Base-by-base conservation (phyloP, 1,284 basidiomycete species). In the Porodaedalea pini region DNA sequence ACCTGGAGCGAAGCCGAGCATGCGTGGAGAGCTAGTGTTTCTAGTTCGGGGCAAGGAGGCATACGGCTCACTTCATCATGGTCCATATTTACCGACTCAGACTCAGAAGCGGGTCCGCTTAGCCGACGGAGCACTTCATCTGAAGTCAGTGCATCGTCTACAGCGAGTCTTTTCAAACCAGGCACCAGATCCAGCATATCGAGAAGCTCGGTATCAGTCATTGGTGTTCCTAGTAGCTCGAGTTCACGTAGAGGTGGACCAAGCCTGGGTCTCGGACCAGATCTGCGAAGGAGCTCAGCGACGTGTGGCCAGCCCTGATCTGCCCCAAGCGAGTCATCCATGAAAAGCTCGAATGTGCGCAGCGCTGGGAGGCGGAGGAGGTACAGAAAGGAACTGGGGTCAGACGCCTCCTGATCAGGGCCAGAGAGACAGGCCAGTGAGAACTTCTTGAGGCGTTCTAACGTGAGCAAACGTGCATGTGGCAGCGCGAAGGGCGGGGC, bases 191-290 rank as follows among this genome's bases (percentile, higher is more conserved):
- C 31, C 1, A 56, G 48, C 7, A 51, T 50, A 13, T 32, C 36
- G 17, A 56, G 7, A 21, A 56, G 27, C 13, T 56, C 55, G 11
- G 17, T 21, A 15, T 5, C n/a, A 17, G 34, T 27, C 47, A 56
- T 50, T 4, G 55, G 48, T 1, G 55, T 56, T 56, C 47, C 55
- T 8, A 56, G 29, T 8, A 56, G n/a, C 37, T 56, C 55, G 15
- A 56, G 55, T 31, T 17, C 27, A 27, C 27, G 4, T 27, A 56
- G 23, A 27, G 32, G 55, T 8, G 47, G 19, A 10, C 31, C 51
- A 29, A 37, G 10, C 5, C 19, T 11, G 8, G 11, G 17, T 6
- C 32, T 13, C 17, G 37, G 19, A 37, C 31, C 32, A 27, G 43
- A 44, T 45, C 43, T 34, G 5, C 29, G 40, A 32, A 56, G 21